Conservation (phyloP, 306 rosid species). For the Cercis canadensis region DNA sequence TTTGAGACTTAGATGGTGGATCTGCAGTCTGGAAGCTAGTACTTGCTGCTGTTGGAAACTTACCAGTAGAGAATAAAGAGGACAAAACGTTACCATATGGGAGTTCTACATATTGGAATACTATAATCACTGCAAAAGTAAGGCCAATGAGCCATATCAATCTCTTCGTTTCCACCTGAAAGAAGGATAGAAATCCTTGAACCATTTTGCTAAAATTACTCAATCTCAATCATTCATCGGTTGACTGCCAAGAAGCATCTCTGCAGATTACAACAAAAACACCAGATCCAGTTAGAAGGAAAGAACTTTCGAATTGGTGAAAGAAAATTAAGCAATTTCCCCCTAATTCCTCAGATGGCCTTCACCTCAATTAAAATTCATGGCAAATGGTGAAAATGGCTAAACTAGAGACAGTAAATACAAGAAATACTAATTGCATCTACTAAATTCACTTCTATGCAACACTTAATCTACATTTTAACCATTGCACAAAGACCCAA, state of each 20-base stretch:
- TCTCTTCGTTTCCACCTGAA: constrained; percentile 57
- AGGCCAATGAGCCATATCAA: constrained; percentile 58
- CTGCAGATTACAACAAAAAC: constrained; percentile 46
- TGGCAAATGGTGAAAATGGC: not conserved
- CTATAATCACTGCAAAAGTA: constrained; percentile 57
- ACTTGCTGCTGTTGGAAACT: constrained; percentile 32
- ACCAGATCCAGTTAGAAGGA: constrained; percentile 38
- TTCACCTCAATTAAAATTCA: no score
- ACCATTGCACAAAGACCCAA: not conserved
- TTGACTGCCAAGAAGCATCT: constrained; percentile 44
- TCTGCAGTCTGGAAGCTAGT: constrained; percentile 38
- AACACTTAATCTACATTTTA: not conserved
- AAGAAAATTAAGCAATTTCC: constrained; percentile 5
- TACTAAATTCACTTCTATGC: no score
- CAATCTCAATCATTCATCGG: constrained; percentile 6
- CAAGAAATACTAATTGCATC: no score
- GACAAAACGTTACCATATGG: constrained; percentile 48
- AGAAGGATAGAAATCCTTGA: constrained; percentile 47
- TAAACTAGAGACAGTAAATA: no score
- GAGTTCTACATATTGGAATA: constrained; percentile 58
- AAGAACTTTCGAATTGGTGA: not conserved
- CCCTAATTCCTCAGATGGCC: no score
- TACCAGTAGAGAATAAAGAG: constrained; percentile 46
- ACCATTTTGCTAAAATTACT: constrained; percentile 56
- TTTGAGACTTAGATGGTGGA: constrained; percentile 36